A percentile compares a stretch with the other conserved stretches of the same genome.
phyloP scores from a whole-genome alignment of 1,284 basidiomycete species.

The Bondarzewia mesenterica region DNA sequence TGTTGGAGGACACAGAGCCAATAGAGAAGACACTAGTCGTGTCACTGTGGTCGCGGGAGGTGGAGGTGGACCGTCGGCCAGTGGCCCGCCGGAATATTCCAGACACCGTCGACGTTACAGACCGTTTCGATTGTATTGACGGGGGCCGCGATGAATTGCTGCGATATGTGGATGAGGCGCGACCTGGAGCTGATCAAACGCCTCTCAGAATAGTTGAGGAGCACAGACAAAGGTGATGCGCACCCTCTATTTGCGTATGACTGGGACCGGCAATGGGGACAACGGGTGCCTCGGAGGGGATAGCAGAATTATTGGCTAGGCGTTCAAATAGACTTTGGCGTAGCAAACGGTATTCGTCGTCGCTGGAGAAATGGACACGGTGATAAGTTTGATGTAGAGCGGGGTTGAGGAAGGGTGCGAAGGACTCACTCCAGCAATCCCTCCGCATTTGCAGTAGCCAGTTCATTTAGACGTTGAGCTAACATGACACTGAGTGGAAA shows the following conservation, averaged over 20 bases:
- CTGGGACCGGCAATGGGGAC: constrained; percentile 38
- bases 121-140: constrained; percentile 53
- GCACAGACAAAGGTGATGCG: constrained; percentile 7
- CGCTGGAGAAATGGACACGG: constrained; percentile 31
- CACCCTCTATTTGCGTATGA: constrained; percentile 9
- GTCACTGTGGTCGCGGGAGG: constrained; percentile 36
- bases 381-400: constrained; percentile 1
- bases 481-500: constrained; percentile 46
- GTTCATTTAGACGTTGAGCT: constrained; percentile 67
- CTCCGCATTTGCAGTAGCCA: constrained; percentile 69
- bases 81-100: constrained; percentile 51
- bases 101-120: constrained; percentile 51
- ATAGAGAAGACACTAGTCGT: constrained; percentile 45
- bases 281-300: constrained; percentile 53
- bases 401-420: background rate
- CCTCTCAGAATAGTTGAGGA: constrained; percentile 2
- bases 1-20: constrained; percentile 34
- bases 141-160: constrained; percentile 42
- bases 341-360: constrained; percentile 71
- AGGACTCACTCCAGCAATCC: constrained; percentile 62
- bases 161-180: constrained; percentile 42
- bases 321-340: constrained; percentile 72
- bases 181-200: constrained; percentile 21
- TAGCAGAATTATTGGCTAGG: constrained; percentile 44
- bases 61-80: constrained; percentile 36